Evolutionary conservation across 2,329 filamentous ascomycete genomes (phyloP), one percentile per base, ranked within the genome.

Genomic region (Arachnopeziza araneosa): DNA sequence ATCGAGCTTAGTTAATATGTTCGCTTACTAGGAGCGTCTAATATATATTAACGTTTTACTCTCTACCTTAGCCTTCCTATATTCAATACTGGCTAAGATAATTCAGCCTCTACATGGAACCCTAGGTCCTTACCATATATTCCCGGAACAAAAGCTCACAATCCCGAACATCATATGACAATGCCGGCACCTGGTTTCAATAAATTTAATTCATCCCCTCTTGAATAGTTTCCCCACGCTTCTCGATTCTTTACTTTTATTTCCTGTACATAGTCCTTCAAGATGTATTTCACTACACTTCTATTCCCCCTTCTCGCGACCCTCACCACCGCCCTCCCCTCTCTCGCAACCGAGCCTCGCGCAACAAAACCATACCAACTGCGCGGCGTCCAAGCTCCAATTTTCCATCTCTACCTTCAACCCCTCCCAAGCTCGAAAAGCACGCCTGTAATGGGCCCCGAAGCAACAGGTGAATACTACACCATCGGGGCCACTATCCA

Each of bases 371-470:
- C 36, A 44, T 44, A 44, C 36, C 36, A 44, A 14, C 36, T 82
- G 62, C 79, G 80, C 36, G 76, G 77, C 48, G 79, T 82, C 9
- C 70, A 73, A 59, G 73, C 75, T 7, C 80, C 81, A 1, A 78
- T 82, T 59, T 82, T 77, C 63, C 80, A 83, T 66, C 74, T 79
- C 23, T 83, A 83, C 64, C 73, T 83, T 2, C 80, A 83, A 68
- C 72, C 75, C 2, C 57, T 65, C 4, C 76, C 36, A 44, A 19
- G 36, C 36, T 44, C 36, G 3, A 44, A 44, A 12, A 44, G 36
- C 36, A 44, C 36, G 9, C 76, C 79, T 1, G 78, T 82, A 0
- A 77, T 83, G 62, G 80, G 80, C 19, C 79, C 80, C n/a, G 80
- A 81, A 67, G 68, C 73, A 44, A 75, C 72, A 32, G 75, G 75